These are phyloP conservation scores for Tetraselmis striata DNA, from an alignment of 139 green algal species.

Conservation along the genomic window DNA sequence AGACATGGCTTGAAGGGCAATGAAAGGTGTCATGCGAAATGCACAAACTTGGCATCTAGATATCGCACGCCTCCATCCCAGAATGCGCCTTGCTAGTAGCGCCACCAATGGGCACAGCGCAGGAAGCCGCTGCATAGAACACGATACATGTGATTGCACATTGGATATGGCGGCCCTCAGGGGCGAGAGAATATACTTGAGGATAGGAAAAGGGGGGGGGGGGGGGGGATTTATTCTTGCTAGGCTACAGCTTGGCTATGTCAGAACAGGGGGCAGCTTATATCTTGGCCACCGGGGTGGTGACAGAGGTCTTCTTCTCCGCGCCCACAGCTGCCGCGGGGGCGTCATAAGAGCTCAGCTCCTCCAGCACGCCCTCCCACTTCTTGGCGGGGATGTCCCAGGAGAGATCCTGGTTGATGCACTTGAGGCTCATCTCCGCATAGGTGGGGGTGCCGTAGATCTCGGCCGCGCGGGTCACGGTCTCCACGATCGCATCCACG, in stretches of 20 bases:
- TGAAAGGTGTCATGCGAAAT: no score
- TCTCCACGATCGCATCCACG: slow-evolving; percentile 65
- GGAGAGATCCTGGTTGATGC: slow-evolving; percentile 90
- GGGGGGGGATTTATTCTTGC: background rate
- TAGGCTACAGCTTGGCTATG: background rate
- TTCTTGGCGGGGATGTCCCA: slow-evolving; percentile 87
- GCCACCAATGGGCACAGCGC: no score
- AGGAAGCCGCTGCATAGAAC: no score
- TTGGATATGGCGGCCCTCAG: background rate
- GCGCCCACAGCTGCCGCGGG: background rate
- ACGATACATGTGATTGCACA: no score
- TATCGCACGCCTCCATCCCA: no score
- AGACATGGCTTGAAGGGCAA: no score
- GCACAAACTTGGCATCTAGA: no score
- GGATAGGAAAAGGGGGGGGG: background rate
- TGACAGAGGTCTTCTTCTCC: slow-evolving; percentile 5
- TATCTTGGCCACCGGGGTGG: background rate
- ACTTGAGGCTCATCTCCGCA: slow-evolving; percentile 74
- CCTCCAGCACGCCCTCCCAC: slow-evolving; percentile 85
- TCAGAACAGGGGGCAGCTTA: background rate
- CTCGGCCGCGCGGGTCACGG: slow-evolving; percentile 41
- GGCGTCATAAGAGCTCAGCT: slow-evolving; percentile 23
- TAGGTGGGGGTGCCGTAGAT: slow-evolving; percentile 72
- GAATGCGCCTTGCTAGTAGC: no score
- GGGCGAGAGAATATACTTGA: background rate